Evolutionary conservation across 75 land plant species (phyloP), one percentile per base, ranked within the genome.

Genomic region (Picea glauca): DNA sequence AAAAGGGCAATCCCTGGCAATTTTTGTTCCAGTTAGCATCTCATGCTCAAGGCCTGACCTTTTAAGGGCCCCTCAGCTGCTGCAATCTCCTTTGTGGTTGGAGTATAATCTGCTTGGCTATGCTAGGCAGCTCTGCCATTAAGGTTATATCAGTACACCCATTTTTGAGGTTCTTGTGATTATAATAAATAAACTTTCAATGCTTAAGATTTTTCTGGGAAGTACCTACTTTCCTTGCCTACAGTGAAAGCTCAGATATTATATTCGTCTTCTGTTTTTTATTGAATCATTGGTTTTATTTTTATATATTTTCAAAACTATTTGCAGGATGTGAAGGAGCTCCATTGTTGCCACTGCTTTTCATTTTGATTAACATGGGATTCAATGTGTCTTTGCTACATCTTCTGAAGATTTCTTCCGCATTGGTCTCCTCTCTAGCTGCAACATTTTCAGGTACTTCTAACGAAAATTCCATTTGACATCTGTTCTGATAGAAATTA

Each of bases 311-410:
- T 58, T 75, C n/a, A 17, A 17, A 50, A 76, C 43, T 33, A 60
- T 18, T 72, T 65, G 14, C 88, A 90, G 99, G 94, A 75, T 96
- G 99, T 78, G 86, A 89, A 21, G 93, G 97, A 33, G 92, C 99
- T 18, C 95, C 99, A 32, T 68, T 89, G 73, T 76, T 96, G 78
- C 98, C 99, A 14, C 63, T 93, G 11, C 86, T 90, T 21, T 96
- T 93, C 73, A 79, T 96, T 21, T 7, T 78, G 3, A 86, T 86
- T 31, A 96, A 96, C 75, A 80, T 96, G 86, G 90, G 89, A 7
- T 96, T 92, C 84, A 96, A 96, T 81, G 87, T 96, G 60, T 92
- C 91, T 58, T 43, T 88, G 80, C 89, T 96, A 58, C 85, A 87
- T 60, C 83, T 96, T 57, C 67, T 96, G 8, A 94, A 94, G 80